A percentile compares a stretch with the other conserved stretches of the same genome.
Evolutionary conservation across 1,284 basidiomycete genomes (phyloP).

Genomic region (Singerocomus rubriflavus): DNA sequence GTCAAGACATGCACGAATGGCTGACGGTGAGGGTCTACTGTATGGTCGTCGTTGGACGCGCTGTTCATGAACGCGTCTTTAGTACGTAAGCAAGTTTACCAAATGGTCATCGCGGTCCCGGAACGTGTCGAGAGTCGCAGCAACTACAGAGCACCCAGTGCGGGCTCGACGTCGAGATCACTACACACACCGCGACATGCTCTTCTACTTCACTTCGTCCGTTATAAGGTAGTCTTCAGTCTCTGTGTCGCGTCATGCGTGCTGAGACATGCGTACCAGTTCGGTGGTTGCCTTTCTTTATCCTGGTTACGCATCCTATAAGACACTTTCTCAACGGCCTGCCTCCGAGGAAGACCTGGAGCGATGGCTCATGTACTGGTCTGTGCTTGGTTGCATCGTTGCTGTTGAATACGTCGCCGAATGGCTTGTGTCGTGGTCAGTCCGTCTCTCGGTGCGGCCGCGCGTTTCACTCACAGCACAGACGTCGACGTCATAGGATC

Average conservation of each 20-base stretch:
- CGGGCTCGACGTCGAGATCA: slow-evolving; percentile 4
- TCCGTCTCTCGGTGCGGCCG: slow-evolving; percentile 14
- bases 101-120: background rate
- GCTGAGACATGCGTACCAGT: slow-evolving; percentile 35
- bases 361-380: slow-evolving; percentile 90
- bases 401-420: slow-evolving; percentile 75
- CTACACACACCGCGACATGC: slow-evolving; percentile 37
- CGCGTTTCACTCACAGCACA: slow-evolving; percentile 5
- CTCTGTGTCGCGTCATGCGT: background rate
- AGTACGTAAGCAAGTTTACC: slow-evolving; percentile 28
- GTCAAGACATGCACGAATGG: too few species aligned
- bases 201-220: slow-evolving; percentile 50
- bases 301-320: slow-evolving; percentile 84
- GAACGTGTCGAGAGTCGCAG: slow-evolving; percentile 14
- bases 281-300: slow-evolving; percentile 74
- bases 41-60: too few species aligned
- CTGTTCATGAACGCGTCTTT: slow-evolving; percentile 26
- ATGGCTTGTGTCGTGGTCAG: slow-evolving; percentile 80
- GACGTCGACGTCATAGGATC: slow-evolving; percentile 51
- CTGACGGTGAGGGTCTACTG: too few species aligned
- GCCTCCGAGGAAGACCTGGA: slow-evolving; percentile 77
- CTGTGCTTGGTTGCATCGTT: slow-evolving; percentile 75
- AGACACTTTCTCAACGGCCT: slow-evolving; percentile 74
- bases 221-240: slow-evolving; percentile 35
- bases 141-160: background rate